Base-by-base conservation (phyloP, 2,329 filamentous ascomycete genomes). In the Pyrenophora tritici-repentis region DNA sequence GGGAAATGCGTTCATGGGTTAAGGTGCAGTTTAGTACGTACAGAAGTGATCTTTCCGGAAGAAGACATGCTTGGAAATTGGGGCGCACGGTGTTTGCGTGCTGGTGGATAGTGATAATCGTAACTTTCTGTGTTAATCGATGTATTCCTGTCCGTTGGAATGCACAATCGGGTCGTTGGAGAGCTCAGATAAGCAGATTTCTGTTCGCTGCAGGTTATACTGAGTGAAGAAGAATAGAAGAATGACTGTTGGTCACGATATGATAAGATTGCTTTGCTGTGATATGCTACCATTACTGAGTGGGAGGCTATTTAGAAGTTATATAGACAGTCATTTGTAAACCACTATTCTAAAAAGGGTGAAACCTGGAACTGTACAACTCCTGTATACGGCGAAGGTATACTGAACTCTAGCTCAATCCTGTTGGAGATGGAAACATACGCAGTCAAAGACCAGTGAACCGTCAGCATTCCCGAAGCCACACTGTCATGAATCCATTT, bases 31-130 rank as follows among this genome's bases (percentile, higher is more conserved):
- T 4, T 12, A 3, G 20, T 12, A 43, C 62, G 29, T 63, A 72
- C 71, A n/a, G 53, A 32, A 3, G 63, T 61, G 35, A 71, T 67
- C 26, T 48, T 67, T 1, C 54, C 55, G 17, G 55, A 42, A 9
- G 49, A 41, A 14, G 68, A 59, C 71, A 73, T 73, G 18, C 38
- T 62, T 37, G 53, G 26, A 16, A 62, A 66, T 6, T 55, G 55
- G 31, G 66, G 63, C 2, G 62, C 17, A 2, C 50, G 47, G 47
- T 72, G 71, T 20, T 14, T 47, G 17, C 62, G 62, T 31, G 65
- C 56, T 31, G 63, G 65, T 18, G 64, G 68, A 36, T 56, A 67
- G 56, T 50, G 66, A 40, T 65, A 69, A 22, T 53, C 54, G 44
- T 54, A 66, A 35, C 59, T 26, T 3, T 62, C 48, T 12, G 59